Percentiles rank a stretch among this genome's conserved stretches.
Conservation (phyloP, 345 rosid genomes). For the Gossypium thurberi region DNA sequence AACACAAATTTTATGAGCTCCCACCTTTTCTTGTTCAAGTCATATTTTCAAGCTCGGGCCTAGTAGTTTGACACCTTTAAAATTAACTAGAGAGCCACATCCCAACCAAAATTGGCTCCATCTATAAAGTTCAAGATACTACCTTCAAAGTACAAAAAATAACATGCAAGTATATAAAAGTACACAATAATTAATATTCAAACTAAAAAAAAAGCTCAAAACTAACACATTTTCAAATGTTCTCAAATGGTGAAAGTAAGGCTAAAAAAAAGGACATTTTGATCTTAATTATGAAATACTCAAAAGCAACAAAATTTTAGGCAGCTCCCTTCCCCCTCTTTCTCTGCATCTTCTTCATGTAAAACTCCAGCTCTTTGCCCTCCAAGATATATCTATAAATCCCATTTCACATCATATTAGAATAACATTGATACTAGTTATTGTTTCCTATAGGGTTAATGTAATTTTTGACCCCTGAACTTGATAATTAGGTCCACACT, state of each 20-base stretch:
- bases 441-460: not conserved
- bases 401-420: not conserved
- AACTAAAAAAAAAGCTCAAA: not conserved
- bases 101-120: not conserved
- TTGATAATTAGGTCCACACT: no score
- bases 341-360: slow-evolving; percentile 81
- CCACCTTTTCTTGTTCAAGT: no score
- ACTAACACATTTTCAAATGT: slow-evolving; percentile 7
- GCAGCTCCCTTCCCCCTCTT: slow-evolving; percentile 86
- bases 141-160: not conserved
- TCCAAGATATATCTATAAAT: slow-evolving; percentile 54
- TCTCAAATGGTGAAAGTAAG: not conserved
- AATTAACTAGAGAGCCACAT: not conserved
- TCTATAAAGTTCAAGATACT: not conserved
- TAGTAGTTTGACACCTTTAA: no score
- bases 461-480: no score
- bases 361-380: slow-evolving; percentile 68
- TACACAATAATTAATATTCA: not conserved
- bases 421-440: not conserved
- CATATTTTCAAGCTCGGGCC: no score
- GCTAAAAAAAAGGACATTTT: not conserved
- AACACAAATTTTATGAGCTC: no score
- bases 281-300: not conserved
- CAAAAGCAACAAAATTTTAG: slow-evolving; percentile 19
- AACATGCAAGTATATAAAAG: not conserved